Conservation (phyloP, 257 asterid genomes). For the Rubia yunnanensis region DNA sequence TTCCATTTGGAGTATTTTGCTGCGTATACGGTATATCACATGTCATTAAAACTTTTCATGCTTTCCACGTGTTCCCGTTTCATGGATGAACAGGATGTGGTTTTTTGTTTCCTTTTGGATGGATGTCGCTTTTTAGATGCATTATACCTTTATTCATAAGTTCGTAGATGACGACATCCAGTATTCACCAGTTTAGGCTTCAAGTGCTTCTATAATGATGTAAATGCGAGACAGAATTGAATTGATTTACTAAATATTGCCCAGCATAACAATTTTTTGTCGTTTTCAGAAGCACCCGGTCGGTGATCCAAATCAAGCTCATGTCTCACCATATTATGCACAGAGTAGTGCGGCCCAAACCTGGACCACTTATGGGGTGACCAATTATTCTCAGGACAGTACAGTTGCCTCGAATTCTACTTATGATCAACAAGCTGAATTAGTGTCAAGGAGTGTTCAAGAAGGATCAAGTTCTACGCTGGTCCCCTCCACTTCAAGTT, state of each 20-base stretch:
- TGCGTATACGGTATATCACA: background rate
- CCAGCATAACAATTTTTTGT: background rate
- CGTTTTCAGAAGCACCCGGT: conserved; percentile 48
- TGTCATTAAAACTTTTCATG: background rate
- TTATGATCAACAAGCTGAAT: conserved; percentile 40
- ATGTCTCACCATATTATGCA: conserved; percentile 43
- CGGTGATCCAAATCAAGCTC: conserved; percentile 46
- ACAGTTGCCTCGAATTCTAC: conserved; percentile 48
- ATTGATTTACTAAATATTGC: conserved; percentile 11
- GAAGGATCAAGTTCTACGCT: conserved; percentile 47
- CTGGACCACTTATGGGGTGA: conserved; percentile 50
- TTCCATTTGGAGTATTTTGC: background rate
- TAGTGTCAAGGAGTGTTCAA: conserved; percentile 39
- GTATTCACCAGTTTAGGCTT: background rate
- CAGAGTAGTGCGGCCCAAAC: conserved; percentile 51
- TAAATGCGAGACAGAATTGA: background rate
- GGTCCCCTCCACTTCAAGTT: conserved; percentile 51
- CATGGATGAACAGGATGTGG: background rate
- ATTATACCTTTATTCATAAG: too few relatives aligned
- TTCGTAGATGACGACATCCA: background rate
- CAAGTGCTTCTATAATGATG: background rate
- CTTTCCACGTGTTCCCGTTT: background rate
- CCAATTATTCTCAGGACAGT: conserved; percentile 50
- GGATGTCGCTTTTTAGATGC: background rate
- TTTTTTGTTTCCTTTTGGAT: background rate